Evolutionary conservation across 164 flowering plant genomes (phyloP).

Genomic region (Akebia trifoliata): DNA sequence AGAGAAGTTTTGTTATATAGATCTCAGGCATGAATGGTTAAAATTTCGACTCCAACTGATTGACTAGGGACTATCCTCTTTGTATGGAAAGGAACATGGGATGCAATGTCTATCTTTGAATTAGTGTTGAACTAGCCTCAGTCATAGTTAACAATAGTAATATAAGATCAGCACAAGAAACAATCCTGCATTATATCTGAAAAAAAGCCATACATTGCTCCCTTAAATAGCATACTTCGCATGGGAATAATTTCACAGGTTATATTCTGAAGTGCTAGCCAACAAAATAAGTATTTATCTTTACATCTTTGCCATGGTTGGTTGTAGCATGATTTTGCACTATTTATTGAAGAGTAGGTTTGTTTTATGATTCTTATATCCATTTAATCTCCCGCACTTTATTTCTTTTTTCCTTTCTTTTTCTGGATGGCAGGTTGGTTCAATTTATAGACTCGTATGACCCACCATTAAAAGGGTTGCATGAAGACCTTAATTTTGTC

Average conservation of each 20-base stretch:
- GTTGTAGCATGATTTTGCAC: neutral
- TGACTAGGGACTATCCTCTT: too few relatives aligned
- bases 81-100: too few relatives aligned
- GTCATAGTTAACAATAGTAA: too few relatives aligned
- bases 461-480: conserved; percentile 94
- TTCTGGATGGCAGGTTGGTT: conserved; percentile 61
- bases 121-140: too few relatives aligned
- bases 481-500: conserved; percentile 94
- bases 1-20: too few relatives aligned
- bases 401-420: conserved; percentile 13
- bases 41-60: too few relatives aligned
- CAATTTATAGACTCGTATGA: conserved; percentile 94
- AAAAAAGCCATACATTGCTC: too few relatives aligned
- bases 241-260: neutral
- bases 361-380: neutral
- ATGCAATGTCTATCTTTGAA: too few relatives aligned
- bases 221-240: too few relatives aligned
- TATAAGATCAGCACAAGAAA: too few relatives aligned
- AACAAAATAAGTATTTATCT: neutral
- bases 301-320: neutral
- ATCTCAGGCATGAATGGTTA: too few relatives aligned
- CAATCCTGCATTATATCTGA: too few relatives aligned
- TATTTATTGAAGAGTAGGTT: neutral
- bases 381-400: neutral
- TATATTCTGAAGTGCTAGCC: neutral